Base-by-base conservation (phyloP, 1,284 basidiomycete species). In the Meira nashicola region DNA sequence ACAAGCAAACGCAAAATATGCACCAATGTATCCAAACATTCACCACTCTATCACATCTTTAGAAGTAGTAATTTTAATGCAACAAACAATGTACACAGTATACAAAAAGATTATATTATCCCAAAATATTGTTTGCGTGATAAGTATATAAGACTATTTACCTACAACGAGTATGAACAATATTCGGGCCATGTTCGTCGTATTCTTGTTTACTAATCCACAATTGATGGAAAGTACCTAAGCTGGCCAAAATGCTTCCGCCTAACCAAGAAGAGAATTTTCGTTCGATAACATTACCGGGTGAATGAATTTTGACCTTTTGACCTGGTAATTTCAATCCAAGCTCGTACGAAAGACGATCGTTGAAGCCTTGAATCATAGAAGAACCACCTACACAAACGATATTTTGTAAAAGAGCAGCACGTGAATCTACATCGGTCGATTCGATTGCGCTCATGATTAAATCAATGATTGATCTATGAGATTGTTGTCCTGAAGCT, bases 331-430 rank as follows among this genome's bases (percentile, higher is more conserved):
- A 23, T 23, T 11, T 21, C 21, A 48, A 46, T 57, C 60, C 55
- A 10, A 98, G 81, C 78, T 99, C 95, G 59, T 83, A 83, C 62
- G 86, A 84, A 46, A 98, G 82, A 11, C 95, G 84, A 74, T 98
- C 93, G 15, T 84, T 84, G 62, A 98, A 85, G 12, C 95, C 95
- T 21, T 88, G 82, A 59, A 94, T 88, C 41, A 92, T 82, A 62
- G 87, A 90, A 21, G 89, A 88, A 21, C 93, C 94, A 17, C 95
- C 95, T 14, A 92, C 91, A 49, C 97, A 85, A 46, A 99, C 92
- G 56, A 99, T 87, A 77, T 98, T 97, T 71, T 87, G 85, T 72
- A 94, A 84, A 17, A 99, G 85, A 11, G 89, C 86, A 54, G 91
- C 87, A 21, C 93, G 88, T 54, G 95, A 82, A 76, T 99, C 95